phyloP scores from a whole-genome alignment of 176 grass and related monocot species.

The Triticum monococcum region DNA sequence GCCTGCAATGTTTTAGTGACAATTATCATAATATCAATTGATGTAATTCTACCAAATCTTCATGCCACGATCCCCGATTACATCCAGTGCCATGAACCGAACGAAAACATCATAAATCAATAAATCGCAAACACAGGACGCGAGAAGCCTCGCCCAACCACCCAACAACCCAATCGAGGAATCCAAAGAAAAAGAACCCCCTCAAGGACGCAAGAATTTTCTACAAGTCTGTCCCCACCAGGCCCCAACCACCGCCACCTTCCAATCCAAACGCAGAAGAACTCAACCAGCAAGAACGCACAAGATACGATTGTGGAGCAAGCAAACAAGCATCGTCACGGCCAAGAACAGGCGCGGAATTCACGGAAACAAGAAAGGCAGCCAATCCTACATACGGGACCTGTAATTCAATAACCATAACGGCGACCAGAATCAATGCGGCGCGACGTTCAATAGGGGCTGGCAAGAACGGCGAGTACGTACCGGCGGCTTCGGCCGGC shows the following conservation, averaged over 20 bases:
- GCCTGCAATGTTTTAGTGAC: neutral
- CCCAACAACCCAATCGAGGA: conserved; percentile 9
- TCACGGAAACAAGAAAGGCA: neutral
- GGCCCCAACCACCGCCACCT: conserved; percentile 54
- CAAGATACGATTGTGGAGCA: neutral
- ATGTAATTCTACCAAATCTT: neutral
- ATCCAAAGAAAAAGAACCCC: neutral
- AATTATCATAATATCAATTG: neutral
- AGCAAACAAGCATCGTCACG: neutral
- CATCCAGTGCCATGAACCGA: neutral
- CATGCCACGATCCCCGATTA: neutral
- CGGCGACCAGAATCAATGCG: conserved; percentile 14
- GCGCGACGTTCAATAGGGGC: conserved; percentile 14
- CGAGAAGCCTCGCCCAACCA: conserved; percentile 21
- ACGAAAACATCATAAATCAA: neutral
- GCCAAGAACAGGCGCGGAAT: neutral
- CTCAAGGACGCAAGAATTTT: conserved; percentile 17
- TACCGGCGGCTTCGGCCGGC: conserved; percentile 28
- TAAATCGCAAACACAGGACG: conserved; percentile 26
- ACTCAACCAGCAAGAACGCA: conserved; percentile 6
- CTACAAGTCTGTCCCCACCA: neutral
- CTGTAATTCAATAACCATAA: conserved; percentile 1
- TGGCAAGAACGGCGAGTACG: neutral
- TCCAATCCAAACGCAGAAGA: conserved; percentile 46
- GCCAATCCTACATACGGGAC: neutral